These are phyloP conservation scores for Picea engelmannii DNA, from an alignment of 83 land plant species.

Conservation along the genomic window DNA sequence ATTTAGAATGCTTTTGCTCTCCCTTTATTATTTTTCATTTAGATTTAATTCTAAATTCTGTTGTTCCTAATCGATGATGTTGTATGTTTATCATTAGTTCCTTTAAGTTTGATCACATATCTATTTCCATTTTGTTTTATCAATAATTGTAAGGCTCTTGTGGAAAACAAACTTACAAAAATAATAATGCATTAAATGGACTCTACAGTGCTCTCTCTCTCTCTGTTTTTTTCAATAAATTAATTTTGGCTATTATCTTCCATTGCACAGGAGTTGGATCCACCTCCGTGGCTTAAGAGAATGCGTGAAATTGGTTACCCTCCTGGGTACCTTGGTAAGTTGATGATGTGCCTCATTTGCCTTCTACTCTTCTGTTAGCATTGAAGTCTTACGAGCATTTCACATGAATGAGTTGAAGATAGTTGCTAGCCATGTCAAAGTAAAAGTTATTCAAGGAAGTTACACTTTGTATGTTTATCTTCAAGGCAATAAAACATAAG, in stretches of 20 bases:
- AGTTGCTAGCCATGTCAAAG: no score
- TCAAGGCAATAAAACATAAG: no score
- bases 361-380: no score
- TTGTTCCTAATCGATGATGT: background rate
- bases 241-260: constrained; percentile 2
- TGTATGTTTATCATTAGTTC: background rate
- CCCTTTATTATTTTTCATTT: constrained; percentile 6
- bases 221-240: background rate
- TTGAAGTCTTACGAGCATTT: no score
- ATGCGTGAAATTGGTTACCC: constrained; percentile 94
- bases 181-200: background rate
- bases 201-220: constrained; percentile 2
- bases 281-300: constrained; percentile 94
- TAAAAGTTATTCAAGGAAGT: no score
- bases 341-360: background rate
- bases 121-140: background rate
- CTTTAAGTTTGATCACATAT: background rate
- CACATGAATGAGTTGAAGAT: no score
- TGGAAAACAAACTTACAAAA: background rate
- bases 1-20: background rate
- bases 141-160: background rate
- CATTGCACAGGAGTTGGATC: constrained; percentile 80
- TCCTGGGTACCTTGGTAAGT: constrained; percentile 90
- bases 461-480: no score
- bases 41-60: background rate